These are phyloP conservation scores for Lasiodiplodia sp. DNA, from an alignment of 2,329 filamentous ascomycete genomes.

Conservation along the genomic window DNA sequence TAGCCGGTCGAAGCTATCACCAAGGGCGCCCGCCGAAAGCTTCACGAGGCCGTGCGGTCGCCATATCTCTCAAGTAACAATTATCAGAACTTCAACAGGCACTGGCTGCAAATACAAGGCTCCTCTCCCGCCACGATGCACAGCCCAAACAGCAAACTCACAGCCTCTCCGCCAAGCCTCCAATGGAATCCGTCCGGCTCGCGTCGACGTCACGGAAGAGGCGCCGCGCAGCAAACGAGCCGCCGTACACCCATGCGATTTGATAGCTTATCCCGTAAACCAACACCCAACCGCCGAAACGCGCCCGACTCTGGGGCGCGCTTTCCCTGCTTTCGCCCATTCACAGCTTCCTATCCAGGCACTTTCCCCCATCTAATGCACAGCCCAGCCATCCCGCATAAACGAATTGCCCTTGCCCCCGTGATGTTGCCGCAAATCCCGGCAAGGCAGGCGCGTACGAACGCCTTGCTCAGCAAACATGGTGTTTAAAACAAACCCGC, in stretches of 20 bases:
- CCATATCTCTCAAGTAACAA: background rate
- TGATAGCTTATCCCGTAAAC: slow-evolving; percentile 13
- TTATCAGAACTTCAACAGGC: background rate
- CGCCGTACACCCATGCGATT: slow-evolving; percentile 3
- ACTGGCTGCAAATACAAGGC: background rate
- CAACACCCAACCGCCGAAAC: background rate
- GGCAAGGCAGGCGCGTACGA: background rate
- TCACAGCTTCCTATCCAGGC: slow-evolving; percentile 20
- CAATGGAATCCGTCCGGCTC: background rate
- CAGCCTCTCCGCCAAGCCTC: background rate
- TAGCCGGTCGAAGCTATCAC: slow-evolving; percentile 16
- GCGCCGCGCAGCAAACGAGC: background rate
- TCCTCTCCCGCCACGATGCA: background rate
- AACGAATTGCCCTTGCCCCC: background rate
- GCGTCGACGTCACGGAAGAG: background rate
- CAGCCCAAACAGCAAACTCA: background rate
- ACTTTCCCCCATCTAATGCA: background rate
- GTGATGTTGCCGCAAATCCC: background rate
- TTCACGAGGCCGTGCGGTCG: background rate
- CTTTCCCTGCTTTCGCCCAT: background rate
- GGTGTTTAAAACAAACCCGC: background rate
- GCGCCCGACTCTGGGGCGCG: background rate
- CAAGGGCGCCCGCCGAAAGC: slow-evolving; percentile 13
- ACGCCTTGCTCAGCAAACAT: background rate
- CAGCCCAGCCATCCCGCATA: slow-evolving; percentile 4